A percentile compares a stretch with the other conserved stretches of the same genome.
Conservation (phyloP, 208 protist species). For the Trypanosoma congolense region DNA sequence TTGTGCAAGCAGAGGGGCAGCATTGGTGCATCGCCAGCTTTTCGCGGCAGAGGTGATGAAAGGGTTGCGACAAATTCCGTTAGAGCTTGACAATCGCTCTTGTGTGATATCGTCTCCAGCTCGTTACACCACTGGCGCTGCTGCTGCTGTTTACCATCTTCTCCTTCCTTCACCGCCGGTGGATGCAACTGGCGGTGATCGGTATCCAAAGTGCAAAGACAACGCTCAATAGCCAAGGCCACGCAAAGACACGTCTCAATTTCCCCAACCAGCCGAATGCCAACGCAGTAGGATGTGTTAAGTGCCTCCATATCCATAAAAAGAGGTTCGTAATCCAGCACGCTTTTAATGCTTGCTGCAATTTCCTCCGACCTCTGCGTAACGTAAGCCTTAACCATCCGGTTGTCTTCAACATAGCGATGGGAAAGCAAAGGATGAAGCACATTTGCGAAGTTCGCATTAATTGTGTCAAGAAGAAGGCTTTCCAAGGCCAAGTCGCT, state of each 20-base stretch:
- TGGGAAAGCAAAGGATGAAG: conserved; percentile 63
- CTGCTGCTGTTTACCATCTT: background rate
- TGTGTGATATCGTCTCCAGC: conserved; percentile 1
- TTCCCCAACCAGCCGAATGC: conserved; percentile 44
- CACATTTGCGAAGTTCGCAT: conserved; percentile 55
- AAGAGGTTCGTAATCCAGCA: conserved; percentile 4
- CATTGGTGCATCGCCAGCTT: background rate
- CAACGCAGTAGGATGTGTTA: conserved; percentile 28
- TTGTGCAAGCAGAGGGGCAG: conserved; percentile 5
- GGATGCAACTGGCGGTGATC: background rate
- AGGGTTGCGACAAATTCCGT: conserved; percentile 18
- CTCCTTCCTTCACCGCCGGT: background rate
- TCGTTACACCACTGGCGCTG: background rate
- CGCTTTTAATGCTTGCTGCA: conserved; percentile 25
- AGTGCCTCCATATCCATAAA: conserved; percentile 36
- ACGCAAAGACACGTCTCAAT: conserved; percentile 53
- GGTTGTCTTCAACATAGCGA: conserved; percentile 37
- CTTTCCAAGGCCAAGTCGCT: conserved; percentile 20
- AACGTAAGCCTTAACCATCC: conserved; percentile 32
- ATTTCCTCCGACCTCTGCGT: conserved; percentile 12
- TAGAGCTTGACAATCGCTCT: background rate
- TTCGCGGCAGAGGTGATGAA: conserved; percentile 9
- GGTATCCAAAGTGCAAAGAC: conserved; percentile 22
- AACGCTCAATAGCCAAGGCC: conserved; percentile 45
- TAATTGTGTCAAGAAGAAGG: conserved; percentile 47